Percentiles rank a stretch among this genome's conserved stretches.
phyloP scores from a whole-genome alignment of 345 rosid species.

The Reutealis trisperma region DNA sequence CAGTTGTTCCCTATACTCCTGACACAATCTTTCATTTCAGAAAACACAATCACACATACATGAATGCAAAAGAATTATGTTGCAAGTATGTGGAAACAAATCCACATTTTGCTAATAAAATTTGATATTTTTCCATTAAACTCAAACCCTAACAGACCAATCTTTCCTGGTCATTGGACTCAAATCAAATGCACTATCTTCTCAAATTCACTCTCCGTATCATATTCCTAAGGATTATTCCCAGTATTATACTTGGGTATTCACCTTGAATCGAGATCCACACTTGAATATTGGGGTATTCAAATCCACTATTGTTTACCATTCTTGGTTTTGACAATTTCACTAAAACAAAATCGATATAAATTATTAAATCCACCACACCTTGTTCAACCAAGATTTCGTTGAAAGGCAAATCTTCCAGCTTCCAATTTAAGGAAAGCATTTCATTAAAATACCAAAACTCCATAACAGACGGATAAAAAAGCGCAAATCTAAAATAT shows the following conservation, averaged over 20 bases:
- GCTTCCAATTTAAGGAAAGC: conserved; percentile 8
- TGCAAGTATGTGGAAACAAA: not conserved
- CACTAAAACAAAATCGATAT: not conserved
- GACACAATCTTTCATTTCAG: not conserved
- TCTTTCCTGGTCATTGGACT: not conserved
- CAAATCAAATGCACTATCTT: not conserved
- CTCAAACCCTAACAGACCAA: not conserved
- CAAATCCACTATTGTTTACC: not conserved
- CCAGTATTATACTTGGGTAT: not conserved
- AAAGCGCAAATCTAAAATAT: not conserved
- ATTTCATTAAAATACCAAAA: not conserved
- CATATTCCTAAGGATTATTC: not conserved
- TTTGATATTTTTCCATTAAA: not conserved
- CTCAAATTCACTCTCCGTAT: not conserved
- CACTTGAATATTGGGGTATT: not conserved
- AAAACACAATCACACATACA: not conserved
- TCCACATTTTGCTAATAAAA: not conserved
- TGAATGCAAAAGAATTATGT: not conserved
- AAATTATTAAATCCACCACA: not conserved
- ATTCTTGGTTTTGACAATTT: conserved; percentile 17
- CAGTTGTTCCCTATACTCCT: not conserved
- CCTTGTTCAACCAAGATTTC: conserved; percentile 8
- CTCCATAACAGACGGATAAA: not conserved
- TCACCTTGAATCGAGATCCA: not conserved
- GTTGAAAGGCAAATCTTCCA: conserved; percentile 16